A percentile compares a stretch with the other conserved stretches of the same genome.
These are phyloP conservation scores for Populus ilicifolia DNA, from an alignment of 345 rosid species.

Conservation along the genomic window DNA sequence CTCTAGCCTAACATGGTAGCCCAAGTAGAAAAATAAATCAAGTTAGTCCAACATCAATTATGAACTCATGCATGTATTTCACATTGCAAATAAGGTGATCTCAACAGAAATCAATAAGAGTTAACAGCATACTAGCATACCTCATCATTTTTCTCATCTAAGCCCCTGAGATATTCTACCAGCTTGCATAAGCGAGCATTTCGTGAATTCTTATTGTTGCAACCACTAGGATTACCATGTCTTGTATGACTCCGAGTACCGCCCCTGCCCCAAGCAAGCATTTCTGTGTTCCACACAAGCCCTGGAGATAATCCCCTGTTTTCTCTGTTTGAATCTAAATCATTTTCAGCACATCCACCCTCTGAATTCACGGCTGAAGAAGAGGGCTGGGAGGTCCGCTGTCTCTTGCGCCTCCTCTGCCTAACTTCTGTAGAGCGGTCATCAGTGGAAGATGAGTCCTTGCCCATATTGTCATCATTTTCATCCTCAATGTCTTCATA, in stretches of 20 bases:
- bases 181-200: constrained; percentile 63
- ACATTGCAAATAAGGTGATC: neutral
- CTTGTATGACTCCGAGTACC: constrained; percentile 82
- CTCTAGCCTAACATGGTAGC: neutral
- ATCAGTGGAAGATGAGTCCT: constrained; percentile 74
- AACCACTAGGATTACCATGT: constrained; percentile 57
- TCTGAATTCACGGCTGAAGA: constrained; percentile 55
- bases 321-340: constrained; percentile 48
- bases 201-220: constrained; percentile 49
- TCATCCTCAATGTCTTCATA: constrained; percentile 78
- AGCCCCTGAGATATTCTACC: constrained; percentile 63
- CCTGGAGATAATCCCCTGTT: constrained; percentile 68
- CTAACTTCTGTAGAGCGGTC: constrained; percentile 49
- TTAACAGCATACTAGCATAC: constrained; percentile 36
- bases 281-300: constrained; percentile 62
- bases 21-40: neutral
- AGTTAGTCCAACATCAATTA: neutral
- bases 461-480: constrained; percentile 53
- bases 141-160: constrained; percentile 59
- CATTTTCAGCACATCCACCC: constrained; percentile 47
- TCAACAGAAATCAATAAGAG: neutral
- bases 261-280: constrained; percentile 92
- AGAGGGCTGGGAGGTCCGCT: constrained; percentile 48
- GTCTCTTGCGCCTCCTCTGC: constrained; percentile 51
- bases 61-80: neutral